Percentiles rank a stretch among this genome's conserved stretches.
Evolutionary conservation across 148 eudicot species (phyloP).

Genomic region (Rhododendron kiyosumense): DNA sequence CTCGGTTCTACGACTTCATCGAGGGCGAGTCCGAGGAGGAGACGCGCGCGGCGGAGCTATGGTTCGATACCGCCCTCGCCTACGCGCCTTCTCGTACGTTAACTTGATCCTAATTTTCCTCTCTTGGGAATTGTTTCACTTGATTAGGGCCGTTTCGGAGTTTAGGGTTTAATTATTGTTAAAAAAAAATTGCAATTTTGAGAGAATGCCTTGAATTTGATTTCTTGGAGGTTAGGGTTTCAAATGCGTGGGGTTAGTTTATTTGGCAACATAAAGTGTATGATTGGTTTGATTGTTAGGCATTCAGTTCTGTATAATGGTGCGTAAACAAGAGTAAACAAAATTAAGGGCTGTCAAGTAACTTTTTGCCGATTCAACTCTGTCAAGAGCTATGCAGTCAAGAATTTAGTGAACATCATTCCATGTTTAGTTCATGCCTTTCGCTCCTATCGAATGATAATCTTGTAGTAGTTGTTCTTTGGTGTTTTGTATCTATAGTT

Average conservation of each 20-base stretch:
- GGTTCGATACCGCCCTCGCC: conserved; percentile 66
- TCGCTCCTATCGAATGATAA: background rate
- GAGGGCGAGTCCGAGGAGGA: conserved; percentile 65
- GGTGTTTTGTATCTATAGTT: background rate
- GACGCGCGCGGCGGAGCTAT: conserved; percentile 53
- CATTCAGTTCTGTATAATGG: background rate
- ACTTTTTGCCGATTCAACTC: background rate
- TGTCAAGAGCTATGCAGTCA: background rate
- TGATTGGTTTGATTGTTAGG: background rate
- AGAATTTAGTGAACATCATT: background rate
- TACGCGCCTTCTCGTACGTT: conserved; percentile 85
- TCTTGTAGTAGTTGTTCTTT: background rate
- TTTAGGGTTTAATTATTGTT: background rate
- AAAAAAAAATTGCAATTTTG: background rate
- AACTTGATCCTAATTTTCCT: conserved; percentile 4
- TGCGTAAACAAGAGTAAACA: background rate
- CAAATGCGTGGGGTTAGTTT: background rate
- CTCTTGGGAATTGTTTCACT: background rate
- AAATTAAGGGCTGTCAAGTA: background rate
- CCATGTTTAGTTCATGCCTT: background rate
- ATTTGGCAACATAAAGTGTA: background rate
- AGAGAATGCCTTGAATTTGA: background rate
- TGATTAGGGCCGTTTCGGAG: background rate
- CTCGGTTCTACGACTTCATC: conserved; percentile 69
- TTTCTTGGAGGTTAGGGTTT: background rate